Evolutionary conservation across 352 stramenopile species (phyloP), one percentile per base, ranked within the genome.

Genomic region (Phytophthora tubulina): DNA sequence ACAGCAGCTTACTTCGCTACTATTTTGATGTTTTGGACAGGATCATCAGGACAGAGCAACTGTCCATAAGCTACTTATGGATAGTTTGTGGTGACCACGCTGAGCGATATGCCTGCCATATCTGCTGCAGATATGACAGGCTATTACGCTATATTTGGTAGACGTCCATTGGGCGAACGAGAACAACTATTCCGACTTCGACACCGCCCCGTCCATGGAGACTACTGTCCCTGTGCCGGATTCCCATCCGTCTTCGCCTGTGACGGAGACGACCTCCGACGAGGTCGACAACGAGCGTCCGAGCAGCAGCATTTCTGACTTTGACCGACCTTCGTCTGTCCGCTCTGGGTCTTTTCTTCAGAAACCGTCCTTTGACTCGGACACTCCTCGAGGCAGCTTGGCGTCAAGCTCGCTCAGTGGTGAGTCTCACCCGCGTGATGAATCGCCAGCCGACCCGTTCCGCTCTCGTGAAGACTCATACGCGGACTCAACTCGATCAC

Each of bases 351-450:
- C 73, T 17, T 83, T 73, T 42, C 70, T 81, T 15, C 52, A 79
- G 36, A 58, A 77, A 15, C 73, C 62, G 33, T 72, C 81, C 2
- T 82, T 86, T 44, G 70, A 81, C 38, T 81, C 70, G 11, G 69
- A 71, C 39, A 79, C 76, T 2, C 76, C 75, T 65, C 76, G 67
- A 31, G 72, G 58, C 10, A 88, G 78, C 54, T 62, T 76, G 11
- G 66, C 69, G 7, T 82, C 75, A 3, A 80, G 76, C 27, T 67
- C 68, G n/a, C 67, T 69, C 9, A 78, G 70, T 61, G 56, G 51
- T 38, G 46, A 63, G 13, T 72, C 72, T 45, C 58, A 41, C 21
- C 50, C 72, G 3, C 56, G 48, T 42, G 62, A 64, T 39, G 68
- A 76, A 33, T 76, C 72, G 0, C 48, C 31, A 38, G 60, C 44